Evolutionary conservation across 176 grass and related monocot species (phyloP), one percentile per base, ranked within the genome.

Genomic region (Otatea glauca): DNA sequence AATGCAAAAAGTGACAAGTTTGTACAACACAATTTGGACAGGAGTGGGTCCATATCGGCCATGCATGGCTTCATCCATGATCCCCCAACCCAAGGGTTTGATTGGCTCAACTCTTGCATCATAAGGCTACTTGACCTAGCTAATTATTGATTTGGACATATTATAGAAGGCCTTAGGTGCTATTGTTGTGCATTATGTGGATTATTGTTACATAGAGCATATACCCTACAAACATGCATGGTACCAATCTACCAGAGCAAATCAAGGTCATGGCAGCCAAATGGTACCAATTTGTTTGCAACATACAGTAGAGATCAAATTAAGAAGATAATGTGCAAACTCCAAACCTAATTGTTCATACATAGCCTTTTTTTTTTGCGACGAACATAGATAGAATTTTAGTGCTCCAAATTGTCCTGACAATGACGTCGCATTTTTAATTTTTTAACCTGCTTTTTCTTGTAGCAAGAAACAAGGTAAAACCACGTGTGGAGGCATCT

Each of bases 401-500:
- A 82, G 38, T 61, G 54, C 62, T 89, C 71, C 77, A 56, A 77
- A 16, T 6, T 65, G 77, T 12, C 38, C 25, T 72, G 73, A 32
- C 78, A 47, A 11, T 59, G 73, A 78, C 39, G 67, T 55, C 74
- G 58, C 55, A 37, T 54, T 76, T 64, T 84, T 54, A 50, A 49
- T 38, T 49, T 6, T 50, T 9, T 39, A 4, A 59, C 56, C 21
- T 37, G 2, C 54, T 23, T 45, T 76, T 35, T 32, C 65, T 38
- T 72, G 20, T 41, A 81, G 72, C 65, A 82, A 65, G 27, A 45
- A 65, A 82, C 78, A 82, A 77, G 67, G 66, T 25, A 72, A 32
- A 82, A 17, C 78, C 83, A 37, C 47, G 70, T 84, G 50, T 45
- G 82, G 44, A 51, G 58, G 63, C 53, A 76, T 78, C 67, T 72